These are phyloP conservation scores for Solanum corneliomulleri DNA, from an alignment of 257 asterid species.

Conservation along the genomic window DNA sequence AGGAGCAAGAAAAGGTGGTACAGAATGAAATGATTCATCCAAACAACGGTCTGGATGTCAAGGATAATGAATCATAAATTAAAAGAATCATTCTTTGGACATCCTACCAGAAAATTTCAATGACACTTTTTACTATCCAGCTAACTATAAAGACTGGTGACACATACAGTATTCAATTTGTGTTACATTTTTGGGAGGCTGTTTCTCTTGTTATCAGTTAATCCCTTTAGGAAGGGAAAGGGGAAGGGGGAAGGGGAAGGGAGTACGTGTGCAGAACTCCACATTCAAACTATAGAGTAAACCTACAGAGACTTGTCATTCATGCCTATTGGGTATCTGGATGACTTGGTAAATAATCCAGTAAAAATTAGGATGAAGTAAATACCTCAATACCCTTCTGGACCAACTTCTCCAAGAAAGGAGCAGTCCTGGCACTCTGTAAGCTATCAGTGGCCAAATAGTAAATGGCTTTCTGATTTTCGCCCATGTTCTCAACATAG, in stretches of 20 bases:
- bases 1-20: neutral
- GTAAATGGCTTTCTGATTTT: constrained; percentile 83
- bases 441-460: constrained; percentile 96
- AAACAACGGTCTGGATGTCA: neutral
- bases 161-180: neutral
- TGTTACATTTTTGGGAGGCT: neutral
- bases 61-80: neutral
- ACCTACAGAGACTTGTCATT: neutral
- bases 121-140: neutral
- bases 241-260: neutral
- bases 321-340: neutral
- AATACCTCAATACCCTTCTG: constrained; percentile 91
- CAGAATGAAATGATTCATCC: neutral
- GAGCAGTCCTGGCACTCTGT: constrained; percentile 92
- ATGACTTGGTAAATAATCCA: neutral
- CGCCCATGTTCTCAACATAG: constrained; percentile 91
- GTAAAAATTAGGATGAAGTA: neutral
- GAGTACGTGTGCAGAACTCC: neutral
- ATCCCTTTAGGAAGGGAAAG: neutral
- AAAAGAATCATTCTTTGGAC: neutral
- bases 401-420: constrained; percentile 83
- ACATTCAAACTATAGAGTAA: neutral
- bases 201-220: neutral
- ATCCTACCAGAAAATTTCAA: neutral
- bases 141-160: neutral